phyloP scores from a whole-genome alignment of 2,329 filamentous ascomycete species.

The Metarhizium sp. region DNA sequence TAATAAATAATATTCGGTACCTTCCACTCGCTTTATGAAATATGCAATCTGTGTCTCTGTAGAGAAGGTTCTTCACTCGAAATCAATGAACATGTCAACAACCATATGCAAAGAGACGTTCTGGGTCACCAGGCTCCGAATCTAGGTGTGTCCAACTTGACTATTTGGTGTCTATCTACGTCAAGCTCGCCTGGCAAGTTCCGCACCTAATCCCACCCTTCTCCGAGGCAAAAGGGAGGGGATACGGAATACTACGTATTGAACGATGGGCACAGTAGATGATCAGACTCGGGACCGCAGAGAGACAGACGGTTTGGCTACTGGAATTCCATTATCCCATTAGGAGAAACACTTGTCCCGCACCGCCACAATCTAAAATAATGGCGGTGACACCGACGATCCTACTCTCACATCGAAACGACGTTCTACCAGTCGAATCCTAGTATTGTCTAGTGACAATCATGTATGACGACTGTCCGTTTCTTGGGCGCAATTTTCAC shows the following conservation, averaged over 20 bases:
- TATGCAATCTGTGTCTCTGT: neutral
- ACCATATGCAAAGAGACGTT: neutral
- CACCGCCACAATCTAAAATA: neutral
- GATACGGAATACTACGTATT: neutral
- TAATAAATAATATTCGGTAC: too few species aligned
- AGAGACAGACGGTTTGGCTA: neutral
- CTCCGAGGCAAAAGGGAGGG: neutral
- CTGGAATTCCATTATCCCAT: neutral
- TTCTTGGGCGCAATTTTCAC: neutral
- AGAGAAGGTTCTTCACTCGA: neutral
- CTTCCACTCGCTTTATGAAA: neutral
- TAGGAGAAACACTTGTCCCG: neutral
- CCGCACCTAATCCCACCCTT: neutral
- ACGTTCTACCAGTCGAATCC: neutral
- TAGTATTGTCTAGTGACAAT: neutral
- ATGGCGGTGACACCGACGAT: slow-evolving; percentile 3
- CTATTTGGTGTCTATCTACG: neutral
- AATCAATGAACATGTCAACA: neutral
- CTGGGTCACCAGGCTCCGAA: neutral
- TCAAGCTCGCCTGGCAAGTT: neutral
- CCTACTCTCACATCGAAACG: neutral
- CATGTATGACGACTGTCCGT: neutral
- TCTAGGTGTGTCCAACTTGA: neutral
- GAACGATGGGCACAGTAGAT: neutral
- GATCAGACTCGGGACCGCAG: neutral